These are phyloP conservation scores for Sporothrix luriei DNA, from an alignment of 2,329 filamentous ascomycete genomes.

Conservation along the genomic window DNA sequence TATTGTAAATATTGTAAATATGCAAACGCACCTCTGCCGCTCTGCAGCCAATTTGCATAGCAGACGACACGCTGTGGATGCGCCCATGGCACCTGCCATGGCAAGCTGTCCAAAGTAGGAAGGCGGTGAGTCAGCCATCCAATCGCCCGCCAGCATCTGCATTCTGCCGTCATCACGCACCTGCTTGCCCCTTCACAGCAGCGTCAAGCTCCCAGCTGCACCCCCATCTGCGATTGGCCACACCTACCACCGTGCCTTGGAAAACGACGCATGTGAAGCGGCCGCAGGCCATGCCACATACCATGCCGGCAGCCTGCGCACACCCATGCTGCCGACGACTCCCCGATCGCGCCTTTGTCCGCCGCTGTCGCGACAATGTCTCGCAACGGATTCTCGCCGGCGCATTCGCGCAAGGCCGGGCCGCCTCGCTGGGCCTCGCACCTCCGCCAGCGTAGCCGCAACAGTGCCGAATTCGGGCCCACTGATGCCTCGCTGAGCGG, in stretches of 20 bases:
- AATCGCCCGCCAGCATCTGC: not conserved
- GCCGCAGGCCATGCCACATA: slow-evolving; percentile 11
- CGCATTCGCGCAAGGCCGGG: slow-evolving; percentile 46
- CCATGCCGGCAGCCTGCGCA: slow-evolving; percentile 12
- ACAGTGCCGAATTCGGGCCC: slow-evolving; percentile 47
- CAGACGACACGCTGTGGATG: too few species aligned
- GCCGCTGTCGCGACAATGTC: slow-evolving; percentile 42
- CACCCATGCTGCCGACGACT: slow-evolving; percentile 27
- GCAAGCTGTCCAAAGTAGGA: slow-evolving; percentile 22
- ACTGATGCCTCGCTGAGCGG: slow-evolving; percentile 4
- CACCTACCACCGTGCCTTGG: not conserved
- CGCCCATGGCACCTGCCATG: not conserved
- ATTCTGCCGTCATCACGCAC: slow-evolving; percentile 32
- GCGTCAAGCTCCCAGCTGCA: not conserved
- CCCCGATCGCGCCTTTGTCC: slow-evolving; percentile 21
- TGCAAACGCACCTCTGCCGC: too few species aligned
- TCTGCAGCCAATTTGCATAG: too few species aligned
- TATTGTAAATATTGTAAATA: not conserved
- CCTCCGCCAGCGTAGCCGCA: slow-evolving; percentile 56
- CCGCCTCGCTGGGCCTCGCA: slow-evolving; percentile 55
- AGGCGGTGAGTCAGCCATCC: slow-evolving; percentile 30
- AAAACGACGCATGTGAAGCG: not conserved
- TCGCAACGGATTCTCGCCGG: slow-evolving; percentile 49
- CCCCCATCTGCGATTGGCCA: not conserved
- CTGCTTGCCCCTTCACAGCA: slow-evolving; percentile 15